These are phyloP conservation scores for Agrocybe pediades DNA, from an alignment of 768 basidiomycete genomes.

Conservation along the genomic window DNA sequence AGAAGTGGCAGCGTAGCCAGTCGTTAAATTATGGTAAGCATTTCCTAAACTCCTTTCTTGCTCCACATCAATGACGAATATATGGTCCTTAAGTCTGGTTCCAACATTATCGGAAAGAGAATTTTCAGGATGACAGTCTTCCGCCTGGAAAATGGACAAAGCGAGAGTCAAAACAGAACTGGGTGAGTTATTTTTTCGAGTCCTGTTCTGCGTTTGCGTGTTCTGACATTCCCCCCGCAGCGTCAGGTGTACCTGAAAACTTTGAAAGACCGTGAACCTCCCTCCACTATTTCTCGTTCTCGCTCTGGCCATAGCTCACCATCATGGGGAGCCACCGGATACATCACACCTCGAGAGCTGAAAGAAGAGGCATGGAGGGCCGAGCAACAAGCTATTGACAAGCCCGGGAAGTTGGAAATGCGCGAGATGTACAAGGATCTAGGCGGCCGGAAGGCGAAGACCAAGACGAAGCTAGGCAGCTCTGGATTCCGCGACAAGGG, in stretches of 20 bases:
- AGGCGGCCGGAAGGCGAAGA: conserved; percentile 78
- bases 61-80: conserved; percentile 4
- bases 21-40: conserved; percentile 84
- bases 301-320: conserved; percentile 54
- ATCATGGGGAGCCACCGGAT: conserved; percentile 48
- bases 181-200: conserved; percentile 50
- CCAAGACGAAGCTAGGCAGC: conserved; percentile 75
- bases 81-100: conserved; percentile 75
- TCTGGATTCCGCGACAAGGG: conserved; percentile 73
- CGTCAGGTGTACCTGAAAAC: conserved; percentile 51
- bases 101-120: conserved; percentile 85
- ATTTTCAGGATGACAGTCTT: conserved; percentile 78
- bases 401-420: conserved; percentile 82
- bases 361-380: conserved; percentile 76
- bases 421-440: conserved; percentile 90
- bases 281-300: conserved; percentile 32
- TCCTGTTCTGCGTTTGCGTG: conserved; percentile 4
- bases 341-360: conserved; percentile 77
- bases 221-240: conserved; percentile 33
- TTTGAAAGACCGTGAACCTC: conserved; percentile 42
- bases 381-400: conserved; percentile 50
- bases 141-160: conserved; percentile 90
- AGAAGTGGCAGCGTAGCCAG: conserved; percentile 88
- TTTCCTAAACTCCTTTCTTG: neutral
- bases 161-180: conserved; percentile 91